A percentile compares a stretch with the other conserved stretches of the same genome.
Conservation (phyloP, 805 yeast genomes). For the Metschnikowia amazonensis region DNA sequence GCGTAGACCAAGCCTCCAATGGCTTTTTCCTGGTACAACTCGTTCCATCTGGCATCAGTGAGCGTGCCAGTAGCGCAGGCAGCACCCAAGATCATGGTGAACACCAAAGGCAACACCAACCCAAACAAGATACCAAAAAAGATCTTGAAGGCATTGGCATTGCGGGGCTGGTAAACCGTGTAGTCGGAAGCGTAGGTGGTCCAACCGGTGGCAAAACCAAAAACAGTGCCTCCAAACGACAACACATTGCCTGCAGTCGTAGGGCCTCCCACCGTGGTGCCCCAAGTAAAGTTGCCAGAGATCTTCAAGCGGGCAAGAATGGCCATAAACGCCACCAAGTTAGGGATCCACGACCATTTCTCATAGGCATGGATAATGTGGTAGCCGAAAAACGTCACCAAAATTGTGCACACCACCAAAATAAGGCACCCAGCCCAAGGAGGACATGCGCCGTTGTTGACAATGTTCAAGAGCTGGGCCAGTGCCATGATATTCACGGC, state of each 20-base stretch:
- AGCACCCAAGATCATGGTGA: slow-evolving; percentile 79
- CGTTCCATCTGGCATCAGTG: slow-evolving; percentile 41
- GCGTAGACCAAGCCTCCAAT: slow-evolving; percentile 83
- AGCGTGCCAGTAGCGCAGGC: slow-evolving; percentile 72
- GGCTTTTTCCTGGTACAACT: slow-evolving; percentile 49
- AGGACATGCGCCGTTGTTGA: slow-evolving; percentile 66
- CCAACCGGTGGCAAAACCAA: slow-evolving; percentile 94
- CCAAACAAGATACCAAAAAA: slow-evolving; percentile 65
- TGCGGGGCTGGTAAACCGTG: slow-evolving; percentile 78
- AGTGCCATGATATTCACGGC: slow-evolving; percentile 88
- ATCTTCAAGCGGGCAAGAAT: slow-evolving; percentile 73
- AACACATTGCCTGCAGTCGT: slow-evolving; percentile 73
- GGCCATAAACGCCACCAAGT: slow-evolving; percentile 64
- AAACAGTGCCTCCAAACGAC: slow-evolving; percentile 77
- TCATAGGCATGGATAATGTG: slow-evolving; percentile 76
- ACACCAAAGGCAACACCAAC: slow-evolving; percentile 61
- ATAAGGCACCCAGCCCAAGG: slow-evolving; percentile 90
- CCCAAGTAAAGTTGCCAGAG: slow-evolving; percentile 53
- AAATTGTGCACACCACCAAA: slow-evolving; percentile 60
- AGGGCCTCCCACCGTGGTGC: slow-evolving; percentile 43
- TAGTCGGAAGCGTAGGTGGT: slow-evolving; percentile 89
- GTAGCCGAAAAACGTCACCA: slow-evolving; percentile 83
- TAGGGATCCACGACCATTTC: slow-evolving; percentile 87
- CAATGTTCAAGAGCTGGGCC: slow-evolving; percentile 76
- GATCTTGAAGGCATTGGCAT: slow-evolving; percentile 54